A percentile compares a stretch with the other conserved stretches of the same genome.
These are phyloP conservation scores for Rhynchosporium secalis DNA, from an alignment of 2,329 filamentous ascomycete genomes.

Conservation along the genomic window DNA sequence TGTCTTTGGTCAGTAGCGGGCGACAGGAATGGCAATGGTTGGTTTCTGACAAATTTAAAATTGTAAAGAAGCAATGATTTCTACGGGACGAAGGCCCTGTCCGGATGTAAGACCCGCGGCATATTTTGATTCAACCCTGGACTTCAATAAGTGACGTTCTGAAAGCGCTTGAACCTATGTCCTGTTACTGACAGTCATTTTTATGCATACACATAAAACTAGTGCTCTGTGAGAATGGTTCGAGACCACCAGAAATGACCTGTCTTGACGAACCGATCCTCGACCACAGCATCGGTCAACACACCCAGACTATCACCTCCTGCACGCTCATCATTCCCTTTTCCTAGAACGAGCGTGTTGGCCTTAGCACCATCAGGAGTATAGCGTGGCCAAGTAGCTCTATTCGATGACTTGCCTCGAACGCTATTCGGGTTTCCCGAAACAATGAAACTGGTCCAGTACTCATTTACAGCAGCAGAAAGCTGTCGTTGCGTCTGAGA, in stretches of 20 bases:
- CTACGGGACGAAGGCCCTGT: too few species aligned
- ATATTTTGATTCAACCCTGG: too few species aligned
- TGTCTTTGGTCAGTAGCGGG: too few species aligned
- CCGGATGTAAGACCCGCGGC: too few species aligned
- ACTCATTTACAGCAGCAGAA: neutral
- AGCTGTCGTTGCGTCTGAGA: neutral
- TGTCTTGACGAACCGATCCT: neutral
- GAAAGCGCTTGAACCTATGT: too few species aligned
- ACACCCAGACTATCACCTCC: neutral
- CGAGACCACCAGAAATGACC: neutral
- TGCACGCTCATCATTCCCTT: neutral
- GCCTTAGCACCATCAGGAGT: neutral
- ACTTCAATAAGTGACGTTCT: too few species aligned
- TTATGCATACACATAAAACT: neutral
- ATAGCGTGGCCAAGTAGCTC: neutral
- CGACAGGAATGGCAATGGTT: too few species aligned
- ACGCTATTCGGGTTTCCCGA: neutral
- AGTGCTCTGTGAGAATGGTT: neutral
- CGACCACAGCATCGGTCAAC: neutral
- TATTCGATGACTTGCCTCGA: neutral
- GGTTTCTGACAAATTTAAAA: too few species aligned
- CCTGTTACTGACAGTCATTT: neutral
- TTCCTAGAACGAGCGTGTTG: neutral
- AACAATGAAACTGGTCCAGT: neutral
- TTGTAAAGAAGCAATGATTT: too few species aligned